Evolutionary conservation across 1,284 basidiomycete species (phyloP).

Genomic region (Apiotrichum domesticum): DNA sequence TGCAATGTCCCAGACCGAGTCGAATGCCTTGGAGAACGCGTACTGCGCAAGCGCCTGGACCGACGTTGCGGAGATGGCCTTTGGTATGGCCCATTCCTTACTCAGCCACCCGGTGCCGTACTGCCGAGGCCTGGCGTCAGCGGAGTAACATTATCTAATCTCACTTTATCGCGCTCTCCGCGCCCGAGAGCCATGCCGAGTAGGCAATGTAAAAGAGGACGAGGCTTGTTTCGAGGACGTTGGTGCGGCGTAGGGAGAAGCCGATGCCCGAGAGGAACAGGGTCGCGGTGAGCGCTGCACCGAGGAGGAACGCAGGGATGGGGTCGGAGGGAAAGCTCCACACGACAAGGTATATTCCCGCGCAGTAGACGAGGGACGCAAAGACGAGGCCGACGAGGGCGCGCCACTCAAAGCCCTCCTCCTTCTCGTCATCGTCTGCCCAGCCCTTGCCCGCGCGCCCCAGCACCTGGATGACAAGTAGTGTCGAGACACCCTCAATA

Average conservation of each 20-base stretch:
- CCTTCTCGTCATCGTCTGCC: slow-evolving; percentile 46
- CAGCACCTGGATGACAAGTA: slow-evolving; percentile 45
- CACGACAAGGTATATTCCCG: slow-evolving; percentile 37
- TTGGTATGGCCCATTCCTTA: slow-evolving; percentile 18
- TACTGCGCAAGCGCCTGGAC: slow-evolving; percentile 24
- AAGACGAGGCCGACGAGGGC: slow-evolving; percentile 41
- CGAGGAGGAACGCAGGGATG: slow-evolving; percentile 44
- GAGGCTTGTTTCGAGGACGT: slow-evolving; percentile 84
- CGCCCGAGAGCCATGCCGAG: slow-evolving; percentile 45
- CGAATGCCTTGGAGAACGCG: slow-evolving; percentile 26
- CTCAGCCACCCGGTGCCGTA: slow-evolving; percentile 41
- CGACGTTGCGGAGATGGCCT: slow-evolving; percentile 10
- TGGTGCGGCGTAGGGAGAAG: slow-evolving; percentile 78
- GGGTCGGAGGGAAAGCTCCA: slow-evolving; percentile 30
- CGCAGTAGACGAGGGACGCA: slow-evolving; percentile 42
- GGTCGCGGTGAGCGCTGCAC: slow-evolving; percentile 39
- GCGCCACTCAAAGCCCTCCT: slow-evolving; percentile 46
- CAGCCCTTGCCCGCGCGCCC: slow-evolving; percentile 46
- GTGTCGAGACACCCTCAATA: slow-evolving; percentile 42
- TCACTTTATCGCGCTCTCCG: slow-evolving; percentile 45
- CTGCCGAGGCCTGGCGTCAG: slow-evolving; percentile 30
- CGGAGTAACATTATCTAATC: slow-evolving; percentile 6
- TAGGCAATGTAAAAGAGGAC: slow-evolving; percentile 74
- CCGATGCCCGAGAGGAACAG: slow-evolving; percentile 86
- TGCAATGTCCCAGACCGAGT: slow-evolving; percentile 29